Conservation (phyloP, 2,329 filamentous ascomycete species). For the Coniochaeta hoffmannii region DNA sequence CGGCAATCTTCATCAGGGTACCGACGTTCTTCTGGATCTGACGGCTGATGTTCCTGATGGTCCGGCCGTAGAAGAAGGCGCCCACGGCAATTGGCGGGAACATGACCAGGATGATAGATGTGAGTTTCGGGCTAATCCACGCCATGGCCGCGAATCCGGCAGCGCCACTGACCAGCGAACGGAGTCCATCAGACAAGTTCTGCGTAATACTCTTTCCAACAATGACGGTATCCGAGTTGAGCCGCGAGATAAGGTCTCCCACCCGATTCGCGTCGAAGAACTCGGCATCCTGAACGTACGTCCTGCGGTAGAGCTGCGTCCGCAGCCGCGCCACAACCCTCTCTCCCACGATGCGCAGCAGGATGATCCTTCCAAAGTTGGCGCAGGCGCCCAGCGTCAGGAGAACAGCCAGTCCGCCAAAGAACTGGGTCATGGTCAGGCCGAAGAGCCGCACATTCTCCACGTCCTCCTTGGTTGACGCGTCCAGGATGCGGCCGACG, state of each 20-base stretch:
- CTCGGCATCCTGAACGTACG: constrained; percentile 94
- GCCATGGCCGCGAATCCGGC: constrained; percentile 91
- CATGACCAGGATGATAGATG: constrained; percentile 76
- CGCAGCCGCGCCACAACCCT: constrained; percentile 85
- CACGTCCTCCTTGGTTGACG: constrained; percentile 66
- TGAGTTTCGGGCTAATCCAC: constrained; percentile 89
- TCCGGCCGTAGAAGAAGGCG: constrained; percentile 84
- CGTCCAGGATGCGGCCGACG: constrained; percentile 90
- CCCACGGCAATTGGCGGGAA: constrained; percentile 86
- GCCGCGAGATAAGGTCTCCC: constrained; percentile 88
- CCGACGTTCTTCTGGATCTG: constrained; percentile 92
- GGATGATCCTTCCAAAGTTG: constrained; percentile 90
- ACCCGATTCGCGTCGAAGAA: constrained; percentile 98
- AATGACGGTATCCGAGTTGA: constrained; percentile 94
- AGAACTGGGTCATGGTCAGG: constrained; percentile 80
- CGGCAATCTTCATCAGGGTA: constrained; percentile 90
- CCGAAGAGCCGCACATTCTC: constrained; percentile 72
- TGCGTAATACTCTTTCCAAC: constrained; percentile 98
- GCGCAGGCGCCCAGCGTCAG: constrained; percentile 78
- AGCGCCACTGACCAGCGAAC: constrained; percentile 80
- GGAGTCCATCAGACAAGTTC: constrained; percentile 91
- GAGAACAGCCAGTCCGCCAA: constrained; percentile 67
- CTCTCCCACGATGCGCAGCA: constrained; percentile 90
- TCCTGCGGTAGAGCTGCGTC: constrained; percentile 83
- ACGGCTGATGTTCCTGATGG: constrained; percentile 82